A percentile compares a stretch with the other conserved stretches of the same genome.
Evolutionary conservation across 1,139 yeast species (phyloP).

Genomic region (Geotrichum reessii): DNA sequence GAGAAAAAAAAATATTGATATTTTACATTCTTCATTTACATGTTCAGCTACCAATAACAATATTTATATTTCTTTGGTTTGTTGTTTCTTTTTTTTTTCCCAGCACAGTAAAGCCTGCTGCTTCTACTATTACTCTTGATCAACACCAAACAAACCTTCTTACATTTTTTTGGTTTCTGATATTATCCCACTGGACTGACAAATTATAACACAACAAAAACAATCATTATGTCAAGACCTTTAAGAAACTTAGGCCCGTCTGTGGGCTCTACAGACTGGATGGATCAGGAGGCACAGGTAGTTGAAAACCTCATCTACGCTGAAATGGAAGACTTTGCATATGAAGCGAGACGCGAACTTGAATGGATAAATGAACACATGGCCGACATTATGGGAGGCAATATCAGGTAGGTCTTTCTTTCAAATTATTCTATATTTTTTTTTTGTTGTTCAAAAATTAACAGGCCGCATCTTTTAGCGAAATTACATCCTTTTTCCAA

Average conservation of each 20-base stretch:
- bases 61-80: not conserved
- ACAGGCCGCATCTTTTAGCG: slow-evolving; percentile 15
- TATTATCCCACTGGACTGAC: not conserved
- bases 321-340: slow-evolving; percentile 39
- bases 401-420: slow-evolving; percentile 25
- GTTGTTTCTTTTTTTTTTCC: not conserved
- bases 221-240: slow-evolving; percentile 6
- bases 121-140: not conserved
- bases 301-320: slow-evolving; percentile 33
- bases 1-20: not conserved
- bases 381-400: slow-evolving; percentile 27
- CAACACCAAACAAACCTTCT: not conserved
- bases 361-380: slow-evolving; percentile 38
- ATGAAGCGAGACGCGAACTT: slow-evolving; percentile 37
- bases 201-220: not conserved
- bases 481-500: slow-evolving; percentile 30
- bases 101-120: not conserved
- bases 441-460: not conserved
- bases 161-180: not conserved
- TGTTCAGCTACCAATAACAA: not conserved
- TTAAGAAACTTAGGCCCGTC: slow-evolving; percentile 10
- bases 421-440: not conserved
- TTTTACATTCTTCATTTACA: not conserved
- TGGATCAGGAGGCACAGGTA: slow-evolving; percentile 38
- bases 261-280: slow-evolving; percentile 44